Evolutionary conservation across 192 early-diverging fungal species (phyloP).

Genomic region (Umbelopsis isabellina): DNA sequence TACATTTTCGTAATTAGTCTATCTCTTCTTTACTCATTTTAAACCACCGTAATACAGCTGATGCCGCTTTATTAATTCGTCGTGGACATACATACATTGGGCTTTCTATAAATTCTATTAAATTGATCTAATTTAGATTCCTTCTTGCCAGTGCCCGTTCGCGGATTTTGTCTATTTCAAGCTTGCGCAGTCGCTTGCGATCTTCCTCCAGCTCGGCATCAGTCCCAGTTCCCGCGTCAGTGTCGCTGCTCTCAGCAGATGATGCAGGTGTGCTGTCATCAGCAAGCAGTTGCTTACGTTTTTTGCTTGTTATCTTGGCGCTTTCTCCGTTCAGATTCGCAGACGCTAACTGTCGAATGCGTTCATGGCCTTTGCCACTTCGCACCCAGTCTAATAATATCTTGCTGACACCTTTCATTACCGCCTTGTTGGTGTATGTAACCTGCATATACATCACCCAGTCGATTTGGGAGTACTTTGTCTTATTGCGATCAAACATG

Average conservation of each 20-base stretch:
- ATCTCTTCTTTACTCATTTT: too few relatives aligned
- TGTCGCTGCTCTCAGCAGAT: slow-evolving; percentile 10
- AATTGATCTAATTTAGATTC: neutral
- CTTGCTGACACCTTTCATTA: slow-evolving; percentile 94
- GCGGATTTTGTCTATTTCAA: slow-evolving; percentile 12
- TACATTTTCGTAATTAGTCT: too few relatives aligned
- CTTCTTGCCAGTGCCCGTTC: slow-evolving; percentile 10
- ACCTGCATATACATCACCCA: slow-evolving; percentile 96
- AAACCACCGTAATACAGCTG: too few relatives aligned
- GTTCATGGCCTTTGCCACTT: slow-evolving; percentile 61
- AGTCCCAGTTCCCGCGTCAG: neutral
- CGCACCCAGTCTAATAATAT: slow-evolving; percentile 88
- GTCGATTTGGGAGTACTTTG: slow-evolving; percentile 62
- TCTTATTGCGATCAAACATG: slow-evolving; percentile 54
- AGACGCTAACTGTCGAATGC: slow-evolving; percentile 25
- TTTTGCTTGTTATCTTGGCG: neutral
- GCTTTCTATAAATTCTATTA: neutral
- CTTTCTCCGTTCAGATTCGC: slow-evolving; percentile 37
- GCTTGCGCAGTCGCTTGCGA: slow-evolving; percentile 8
- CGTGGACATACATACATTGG: too few relatives aligned
- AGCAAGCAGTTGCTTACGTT: slow-evolving; percentile 6
- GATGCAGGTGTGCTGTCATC: neutral
- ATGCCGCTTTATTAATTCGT: too few relatives aligned
- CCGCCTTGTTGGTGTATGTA: slow-evolving; percentile 92
- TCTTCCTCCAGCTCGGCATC: slow-evolving; percentile 17